Evolutionary conservation across 108 stramenopile species (phyloP), one percentile per base, ranked within the genome.

Genomic region (Parmales sp.): DNA sequence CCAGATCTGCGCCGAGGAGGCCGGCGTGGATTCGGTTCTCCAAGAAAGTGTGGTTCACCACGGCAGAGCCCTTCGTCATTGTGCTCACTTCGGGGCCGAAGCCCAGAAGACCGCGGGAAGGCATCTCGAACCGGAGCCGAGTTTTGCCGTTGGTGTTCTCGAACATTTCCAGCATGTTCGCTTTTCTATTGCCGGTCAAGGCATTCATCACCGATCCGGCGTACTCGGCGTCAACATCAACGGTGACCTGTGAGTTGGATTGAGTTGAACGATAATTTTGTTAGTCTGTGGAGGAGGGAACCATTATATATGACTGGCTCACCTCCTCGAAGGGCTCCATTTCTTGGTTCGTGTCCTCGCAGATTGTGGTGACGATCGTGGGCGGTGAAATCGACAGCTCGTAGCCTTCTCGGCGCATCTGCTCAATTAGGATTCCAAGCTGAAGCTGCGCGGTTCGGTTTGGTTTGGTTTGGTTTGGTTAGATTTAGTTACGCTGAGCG

Each of bases 251-350:
- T 13, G 16, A 13, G 41, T 8, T 13, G 41, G 41, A 13, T 43
- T 8, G 16, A 16, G 41, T n/a, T n/a, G n/a, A n/a, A n/a, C n/a
- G n/a, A n/a, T n/a, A n/a, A n/a, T n/a, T n/a, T n/a, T n/a, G n/a
- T n/a, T n/a, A n/a, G n/a, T n/a, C n/a, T n/a, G n/a, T n/a, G n/a
- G n/a, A n/a, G n/a, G n/a, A n/a, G n/a, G n/a, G n/a, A n/a, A n/a
- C n/a, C n/a, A n/a, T n/a, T n/a, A n/a, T n/a, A n/a, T n/a, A n/a
- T 43, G 8, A 16, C 41, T 16, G 37, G 29, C 75, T 80, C 18
- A 97, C 90, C 72, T 89, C 93, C 79, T 99, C 98, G 44, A 82
- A 95, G 0, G 98, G 98, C 73, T 99, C 98, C 26, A 91, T 63
- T 37, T 79, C 72, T 23, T 81, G 74, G 44, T 88, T 88, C 45